Evolutionary conservation across 2,329 filamentous ascomycete genomes (phyloP), one percentile per base, ranked within the genome.

Genomic region (Alternaria arbusti): DNA sequence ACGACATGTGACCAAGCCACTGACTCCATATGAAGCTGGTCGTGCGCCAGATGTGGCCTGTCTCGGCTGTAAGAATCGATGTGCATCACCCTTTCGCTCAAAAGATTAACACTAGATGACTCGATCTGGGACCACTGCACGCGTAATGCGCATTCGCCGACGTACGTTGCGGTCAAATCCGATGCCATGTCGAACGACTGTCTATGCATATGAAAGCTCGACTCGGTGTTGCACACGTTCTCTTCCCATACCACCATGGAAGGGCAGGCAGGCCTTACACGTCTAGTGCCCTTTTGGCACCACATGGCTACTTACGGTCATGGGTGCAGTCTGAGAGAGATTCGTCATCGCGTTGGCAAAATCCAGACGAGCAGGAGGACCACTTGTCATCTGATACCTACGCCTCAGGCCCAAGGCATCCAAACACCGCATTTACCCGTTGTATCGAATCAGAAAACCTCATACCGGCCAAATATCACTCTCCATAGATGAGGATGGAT

Each of bases 321-420:
- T 40, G 46, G 25, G 11, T 15, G 26, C 22, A 43, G 22, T 40
- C 26, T 47, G 43, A 55, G 36, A 46, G 13, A 54, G 44, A 51
- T 32, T 36, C 17, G 22, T 45, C 28, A 51, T 51, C 49, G 20
- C 46, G 13, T 49, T 20, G 30, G 61, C 17, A 64, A 45, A 43
- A 57, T n/a, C n/a, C 23, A 43, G 20, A 32, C 15, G 30, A 40
- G 22, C 15, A 44, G 40, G 25, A 36, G 40, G 25, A 36, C 25
- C 36, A 12, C 51, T 30, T 47, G 36, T 64, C 62, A 47, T 47
- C 44, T 49, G 51, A 56, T 56, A 25, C 47, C 54, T 45, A 50
- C 17, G 32, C 32, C 49, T 44, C 43, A 54, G 23, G 50, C 23
- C 15, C 30, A 25, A 49, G 43, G 13, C 12, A 6, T 54, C 22